Base-by-base conservation (phyloP, 116 monocot genomes). In the Cymodocea nodosa region DNA sequence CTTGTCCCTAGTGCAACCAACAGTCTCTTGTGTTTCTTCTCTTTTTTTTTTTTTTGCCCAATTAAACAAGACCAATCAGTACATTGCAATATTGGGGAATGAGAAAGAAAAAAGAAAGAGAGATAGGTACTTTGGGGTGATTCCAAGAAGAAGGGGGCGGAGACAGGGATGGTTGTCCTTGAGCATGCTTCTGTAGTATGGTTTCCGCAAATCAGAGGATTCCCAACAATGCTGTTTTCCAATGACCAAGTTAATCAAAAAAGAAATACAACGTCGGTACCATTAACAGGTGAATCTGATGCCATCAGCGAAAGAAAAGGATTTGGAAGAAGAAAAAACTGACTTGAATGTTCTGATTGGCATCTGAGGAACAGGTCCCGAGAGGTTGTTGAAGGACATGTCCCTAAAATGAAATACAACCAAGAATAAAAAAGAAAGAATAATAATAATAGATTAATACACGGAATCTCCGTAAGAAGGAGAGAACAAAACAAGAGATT, bases 291-390 rank as follows among this genome's bases (percentile, higher is more conserved):
- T 13, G 15, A 36, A 61, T 17, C 10, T 13, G 2, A 35, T 35
- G 16, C 61, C n/a, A 61, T 36, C 8, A 61, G 15, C 7, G 17
- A 14, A 16, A 37, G 16, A 8, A 15, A 37, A 62, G 0, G 36
- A 30, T 0, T 60, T n/a, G 56, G 20, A 37, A 48, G 65, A 58
- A n/a, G 5, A 35, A n/a, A 19, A 57, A 25, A 15, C 84, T 67
- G 35, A 97, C 97, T 97, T 97, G 83, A 97, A 97, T 19, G 97
- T 88, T 67, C 79, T 84, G 60, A 86, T 80, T 4, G 91, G 88
- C 52, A 88, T 91, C 68, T 35, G 53, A 9, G 86, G 80, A 65
- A 97, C 78, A 64, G 97, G 97, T 6, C 91, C 88, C 44, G 82
- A 88, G 55, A 97, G 85, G 70, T 97, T 97, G 61, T 97, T 97